phyloP scores from a whole-genome alignment of 225 moss, liverwort and hornwort genomes.

The Takakia lepidozioides region DNA sequence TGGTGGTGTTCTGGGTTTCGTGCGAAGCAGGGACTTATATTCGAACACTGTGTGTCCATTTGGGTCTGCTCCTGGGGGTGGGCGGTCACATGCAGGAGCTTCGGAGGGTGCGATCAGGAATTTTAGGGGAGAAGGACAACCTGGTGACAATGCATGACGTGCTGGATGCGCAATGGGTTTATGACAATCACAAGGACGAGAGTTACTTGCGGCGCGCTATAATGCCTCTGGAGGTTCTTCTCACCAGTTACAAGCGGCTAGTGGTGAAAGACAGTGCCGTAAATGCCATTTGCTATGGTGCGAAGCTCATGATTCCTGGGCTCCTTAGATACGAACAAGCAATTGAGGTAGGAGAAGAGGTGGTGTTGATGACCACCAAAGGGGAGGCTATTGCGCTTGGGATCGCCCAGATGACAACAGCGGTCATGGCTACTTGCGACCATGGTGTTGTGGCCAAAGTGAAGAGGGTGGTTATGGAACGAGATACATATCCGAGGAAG shows the following conservation, averaged over 20 bases:
- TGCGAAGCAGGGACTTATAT: slow-evolving; percentile 97
- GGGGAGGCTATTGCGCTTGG: slow-evolving; percentile 91
- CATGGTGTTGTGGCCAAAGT: slow-evolving; percentile 93
- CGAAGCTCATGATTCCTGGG: slow-evolving; percentile 94
- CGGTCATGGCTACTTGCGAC: slow-evolving; percentile 97
- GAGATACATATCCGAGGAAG: slow-evolving; percentile 89
- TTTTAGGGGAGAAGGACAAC: slow-evolving; percentile 94
- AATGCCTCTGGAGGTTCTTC: slow-evolving; percentile 88
- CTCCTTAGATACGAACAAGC: slow-evolving; percentile 77
- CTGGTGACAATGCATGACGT: slow-evolving; percentile 97
- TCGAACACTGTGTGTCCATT: slow-evolving; percentile 83
- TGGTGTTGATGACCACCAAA: slow-evolving; percentile 95
- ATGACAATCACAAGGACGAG: slow-evolving; percentile 89
- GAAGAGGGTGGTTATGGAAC: slow-evolving; percentile 93
- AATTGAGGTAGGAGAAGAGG: slow-evolving; percentile 80
- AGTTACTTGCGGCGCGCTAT: slow-evolving; percentile 78
- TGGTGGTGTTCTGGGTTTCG: slow-evolving; percentile 95
- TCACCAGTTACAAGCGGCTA: slow-evolving; percentile 86
- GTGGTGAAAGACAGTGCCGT: slow-evolving; percentile 95
- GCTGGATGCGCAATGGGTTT: slow-evolving; percentile 91
- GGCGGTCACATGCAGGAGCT: slow-evolving; percentile 98
- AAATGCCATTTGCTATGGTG: slow-evolving; percentile 93
- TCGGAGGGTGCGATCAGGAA: slow-evolving; percentile 82
- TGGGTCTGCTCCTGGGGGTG: slow-evolving; percentile 82
- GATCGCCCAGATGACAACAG: slow-evolving; percentile 87